Percentiles rank a stretch among this genome's conserved stretches.
phyloP scores from a whole-genome alignment of 345 rosid genomes.

The Aurinia saxatilis region DNA sequence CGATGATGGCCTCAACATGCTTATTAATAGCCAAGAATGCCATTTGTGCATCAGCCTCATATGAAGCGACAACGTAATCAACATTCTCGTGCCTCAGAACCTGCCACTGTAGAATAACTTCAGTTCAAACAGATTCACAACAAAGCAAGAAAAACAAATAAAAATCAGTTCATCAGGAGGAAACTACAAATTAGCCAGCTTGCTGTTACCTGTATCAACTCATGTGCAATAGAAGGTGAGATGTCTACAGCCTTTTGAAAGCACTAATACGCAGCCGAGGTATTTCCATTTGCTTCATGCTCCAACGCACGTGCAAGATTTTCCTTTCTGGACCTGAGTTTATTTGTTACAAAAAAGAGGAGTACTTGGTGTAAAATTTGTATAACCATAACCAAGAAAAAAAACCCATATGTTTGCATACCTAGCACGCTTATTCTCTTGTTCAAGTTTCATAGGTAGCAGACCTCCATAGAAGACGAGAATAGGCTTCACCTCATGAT shows the following conservation, averaged over 20 bases:
- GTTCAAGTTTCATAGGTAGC: conserved; percentile 90
- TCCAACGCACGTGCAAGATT: conserved; percentile 63
- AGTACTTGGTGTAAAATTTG: neutral
- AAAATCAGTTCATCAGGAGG: neutral
- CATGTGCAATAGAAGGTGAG: conserved; percentile 63
- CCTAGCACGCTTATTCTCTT: conserved; percentile 97
- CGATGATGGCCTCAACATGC: conserved; percentile 82
- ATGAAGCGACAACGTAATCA: conserved; percentile 80
- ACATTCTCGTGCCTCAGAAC: conserved; percentile 57
- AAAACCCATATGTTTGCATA: conserved; percentile 19
- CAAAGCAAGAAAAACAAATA: neutral
- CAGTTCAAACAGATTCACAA: neutral
- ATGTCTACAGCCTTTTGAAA: conserved; percentile 83
- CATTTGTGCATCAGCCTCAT: conserved; percentile 99
- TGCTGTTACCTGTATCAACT: conserved; percentile 51
- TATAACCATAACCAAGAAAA: neutral
- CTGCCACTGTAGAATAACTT: conserved; percentile 28
- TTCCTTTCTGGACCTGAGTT: conserved; percentile 58
- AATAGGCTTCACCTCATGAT: conserved; percentile 77
- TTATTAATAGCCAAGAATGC: conserved; percentile 74
- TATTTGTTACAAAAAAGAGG: neutral
- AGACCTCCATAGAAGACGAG: conserved; percentile 92
- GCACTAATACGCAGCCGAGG: conserved; percentile 62
- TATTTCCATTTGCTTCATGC: conserved; percentile 59
- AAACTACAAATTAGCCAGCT: neutral